phyloP scores from a whole-genome alignment of 768 basidiomycete species.

The Sarcomyxa edulis region DNA sequence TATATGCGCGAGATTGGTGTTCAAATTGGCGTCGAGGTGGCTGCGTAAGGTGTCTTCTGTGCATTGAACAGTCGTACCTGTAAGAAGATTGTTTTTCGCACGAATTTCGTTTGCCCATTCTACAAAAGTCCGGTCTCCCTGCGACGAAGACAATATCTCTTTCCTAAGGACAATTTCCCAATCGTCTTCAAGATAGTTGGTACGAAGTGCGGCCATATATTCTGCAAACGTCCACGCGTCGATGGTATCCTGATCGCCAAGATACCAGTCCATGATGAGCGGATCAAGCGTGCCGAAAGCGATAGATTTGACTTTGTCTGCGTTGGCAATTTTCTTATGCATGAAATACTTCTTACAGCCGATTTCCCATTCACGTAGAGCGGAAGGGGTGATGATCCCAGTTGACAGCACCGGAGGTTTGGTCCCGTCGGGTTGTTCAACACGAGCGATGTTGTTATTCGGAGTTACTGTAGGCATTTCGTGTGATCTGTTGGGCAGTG shows the following conservation, averaged over 20 bases:
- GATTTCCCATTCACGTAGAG: no score
- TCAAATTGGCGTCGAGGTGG: slow-evolving; percentile 15
- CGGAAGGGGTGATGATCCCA: no score
- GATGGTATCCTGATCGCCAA: slow-evolving; percentile 4
- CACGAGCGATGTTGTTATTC: no score
- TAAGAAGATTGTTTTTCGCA: slow-evolving; percentile 11
- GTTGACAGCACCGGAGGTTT: no score
- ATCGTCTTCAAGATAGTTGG: slow-evolving; percentile 10
- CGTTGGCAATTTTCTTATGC: background rate
- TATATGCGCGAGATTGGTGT: slow-evolving; percentile 4
- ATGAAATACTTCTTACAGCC: background rate
- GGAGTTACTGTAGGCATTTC: no score
- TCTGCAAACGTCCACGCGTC: slow-evolving; percentile 7
- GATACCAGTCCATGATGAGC: slow-evolving; percentile 6
- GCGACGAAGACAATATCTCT: slow-evolving; percentile 1
- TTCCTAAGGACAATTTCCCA: slow-evolving; percentile 10
- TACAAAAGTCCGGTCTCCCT: slow-evolving; percentile 8
- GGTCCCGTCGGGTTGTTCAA: no score
- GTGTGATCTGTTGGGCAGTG: no score
- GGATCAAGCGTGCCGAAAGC: background rate
- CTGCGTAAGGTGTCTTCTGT: slow-evolving; percentile 3
- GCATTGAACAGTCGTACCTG: slow-evolving; percentile 8
- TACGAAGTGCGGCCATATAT: slow-evolving; percentile 9
- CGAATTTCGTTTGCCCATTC: slow-evolving; percentile 10
- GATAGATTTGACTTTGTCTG: background rate